Percentiles rank a stretch among this genome's conserved stretches.
phyloP scores from a whole-genome alignment of 495 filamentous ascomycete genomes.

The Aspergillus avenaceus region DNA sequence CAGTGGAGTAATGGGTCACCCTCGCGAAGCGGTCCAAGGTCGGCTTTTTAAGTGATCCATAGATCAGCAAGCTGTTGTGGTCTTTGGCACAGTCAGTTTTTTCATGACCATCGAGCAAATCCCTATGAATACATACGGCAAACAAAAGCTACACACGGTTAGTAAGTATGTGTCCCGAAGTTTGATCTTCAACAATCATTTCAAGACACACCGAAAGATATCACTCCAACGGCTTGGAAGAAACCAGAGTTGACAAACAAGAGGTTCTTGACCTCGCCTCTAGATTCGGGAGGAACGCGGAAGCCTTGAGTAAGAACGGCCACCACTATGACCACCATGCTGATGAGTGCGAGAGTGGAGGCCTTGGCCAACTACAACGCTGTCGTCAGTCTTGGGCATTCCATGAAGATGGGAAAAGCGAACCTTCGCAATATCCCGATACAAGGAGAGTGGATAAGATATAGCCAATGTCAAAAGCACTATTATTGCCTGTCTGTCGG shows the following conservation, averaged over 20 bases:
- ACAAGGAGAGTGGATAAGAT: slow-evolving; percentile 89
- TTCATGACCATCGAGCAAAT: neutral
- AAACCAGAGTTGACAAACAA: slow-evolving; percentile 78
- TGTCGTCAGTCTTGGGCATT: slow-evolving; percentile 15
- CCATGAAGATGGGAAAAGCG: slow-evolving; percentile 1
- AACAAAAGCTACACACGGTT: slow-evolving; percentile 65
- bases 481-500: slow-evolving; percentile 77
- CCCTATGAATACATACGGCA: slow-evolving; percentile 58
- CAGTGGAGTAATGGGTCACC: slow-evolving; percentile 90
- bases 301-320: slow-evolving; percentile 86
- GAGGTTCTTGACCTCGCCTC: slow-evolving; percentile 62
- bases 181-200: neutral
- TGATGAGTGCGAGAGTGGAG: slow-evolving; percentile 82
- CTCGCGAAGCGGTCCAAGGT: slow-evolving; percentile 89
- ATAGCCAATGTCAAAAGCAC: slow-evolving; percentile 77
- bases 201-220: slow-evolving; percentile 75
- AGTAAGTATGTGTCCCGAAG: slow-evolving; percentile 15
- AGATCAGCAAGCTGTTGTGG: slow-evolving; percentile 95
- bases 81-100: slow-evolving; percentile 43
- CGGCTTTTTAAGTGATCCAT: slow-evolving; percentile 88
- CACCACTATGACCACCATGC: slow-evolving; percentile 84
- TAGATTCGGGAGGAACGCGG: slow-evolving; percentile 61
- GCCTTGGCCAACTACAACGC: slow-evolving; percentile 88
- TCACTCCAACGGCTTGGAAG: slow-evolving; percentile 94
- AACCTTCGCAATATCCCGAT: slow-evolving; percentile 97